Conservation (phyloP, 1,139 yeast genomes). For the Candida dubliniensis region DNA sequence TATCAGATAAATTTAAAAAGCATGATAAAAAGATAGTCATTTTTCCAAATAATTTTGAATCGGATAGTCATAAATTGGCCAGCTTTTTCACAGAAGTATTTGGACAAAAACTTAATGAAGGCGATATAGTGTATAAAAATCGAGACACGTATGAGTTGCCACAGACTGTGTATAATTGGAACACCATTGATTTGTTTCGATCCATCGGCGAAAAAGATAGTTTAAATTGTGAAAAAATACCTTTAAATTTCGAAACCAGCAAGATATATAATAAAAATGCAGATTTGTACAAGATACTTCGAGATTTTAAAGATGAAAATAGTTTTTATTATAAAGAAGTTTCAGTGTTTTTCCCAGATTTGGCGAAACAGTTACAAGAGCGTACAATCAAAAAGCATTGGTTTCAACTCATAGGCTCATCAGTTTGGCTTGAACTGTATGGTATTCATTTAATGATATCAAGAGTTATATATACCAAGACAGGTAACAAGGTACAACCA, state of each 20-base stretch:
- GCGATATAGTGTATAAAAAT: background rate
- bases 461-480: conserved; percentile 25
- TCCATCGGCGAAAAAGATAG: background rate
- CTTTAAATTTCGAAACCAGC: conserved; percentile 4
- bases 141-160: background rate
- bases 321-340: conserved; percentile 19
- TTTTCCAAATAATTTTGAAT: conserved; percentile 1
- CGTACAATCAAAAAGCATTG: conserved; percentile 21
- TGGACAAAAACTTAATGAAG: background rate
- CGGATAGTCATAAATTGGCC: background rate
- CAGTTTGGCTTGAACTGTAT: conserved; percentile 33
- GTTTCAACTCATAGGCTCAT: conserved; percentile 32
- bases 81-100: background rate
- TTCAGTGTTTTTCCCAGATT: conserved; percentile 18
- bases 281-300: conserved; percentile 15
- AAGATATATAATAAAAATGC: conserved; percentile 6
- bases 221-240: background rate
- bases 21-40: background rate
- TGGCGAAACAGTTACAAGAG: conserved; percentile 19
- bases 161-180: background rate
- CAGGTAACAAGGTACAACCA: conserved; percentile 23
- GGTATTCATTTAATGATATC: conserved; percentile 35
- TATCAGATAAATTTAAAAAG: background rate
- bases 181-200: conserved; percentile 2
- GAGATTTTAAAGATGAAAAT: conserved; percentile 11